phyloP scores from a whole-genome alignment of 352 stramenopile genomes.

The Globisporangium yorkense region DNA sequence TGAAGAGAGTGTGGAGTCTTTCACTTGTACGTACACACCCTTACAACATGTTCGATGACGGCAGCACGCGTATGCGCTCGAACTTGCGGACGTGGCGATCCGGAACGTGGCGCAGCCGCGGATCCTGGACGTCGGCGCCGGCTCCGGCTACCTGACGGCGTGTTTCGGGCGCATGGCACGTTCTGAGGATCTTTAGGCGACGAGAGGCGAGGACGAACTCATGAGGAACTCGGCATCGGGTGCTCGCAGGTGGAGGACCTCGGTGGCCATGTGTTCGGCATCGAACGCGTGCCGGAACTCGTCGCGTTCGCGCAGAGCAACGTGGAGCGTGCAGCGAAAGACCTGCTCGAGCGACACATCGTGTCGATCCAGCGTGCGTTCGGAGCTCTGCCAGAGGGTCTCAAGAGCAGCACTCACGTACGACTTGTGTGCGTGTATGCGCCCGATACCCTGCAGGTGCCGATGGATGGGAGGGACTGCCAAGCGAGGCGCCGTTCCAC shows the following conservation, averaged over 20 bases:
- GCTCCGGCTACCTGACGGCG: conserved; percentile 94
- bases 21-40: not conserved
- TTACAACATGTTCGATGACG: not conserved
- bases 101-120: conserved; percentile 33
- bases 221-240: not conserved
- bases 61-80: conserved; percentile 75
- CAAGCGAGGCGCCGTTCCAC: conserved; percentile 89
- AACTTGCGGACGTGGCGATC: conserved; percentile 61
- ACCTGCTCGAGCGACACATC: conserved; percentile 66
- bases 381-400: not conserved
- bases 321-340: conserved; percentile 66
- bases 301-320: conserved; percentile 82
- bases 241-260: conserved; percentile 16
- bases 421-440: not conserved
- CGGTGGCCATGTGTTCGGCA: conserved; percentile 74
- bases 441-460: conserved; percentile 20
- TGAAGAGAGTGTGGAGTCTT: not conserved
- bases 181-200: not conserved
- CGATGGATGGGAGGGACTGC: conserved; percentile 92
- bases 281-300: conserved; percentile 88
- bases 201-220: too few species aligned
- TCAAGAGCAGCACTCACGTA: too few species aligned
- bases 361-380: conserved; percentile 43
- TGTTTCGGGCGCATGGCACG: conserved; percentile 86
- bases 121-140: conserved; percentile 93